Evolutionary conservation across 495 filamentous ascomycete genomes (phyloP).

Genomic region (Collariella sp.): DNA sequence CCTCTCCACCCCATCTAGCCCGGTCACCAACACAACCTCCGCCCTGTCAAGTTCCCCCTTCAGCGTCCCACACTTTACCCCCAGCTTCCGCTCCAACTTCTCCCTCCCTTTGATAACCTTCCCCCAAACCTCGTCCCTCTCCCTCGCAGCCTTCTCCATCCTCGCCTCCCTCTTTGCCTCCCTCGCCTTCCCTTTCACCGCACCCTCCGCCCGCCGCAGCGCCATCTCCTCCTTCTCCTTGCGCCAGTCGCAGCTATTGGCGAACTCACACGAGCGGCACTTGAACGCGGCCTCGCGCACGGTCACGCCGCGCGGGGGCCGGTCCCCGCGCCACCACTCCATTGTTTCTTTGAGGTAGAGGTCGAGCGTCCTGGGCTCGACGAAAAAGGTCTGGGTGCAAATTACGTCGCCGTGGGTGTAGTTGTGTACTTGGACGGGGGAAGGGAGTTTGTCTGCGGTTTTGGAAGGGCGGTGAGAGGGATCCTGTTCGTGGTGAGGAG

Average conservation of each 20-base stretch:
- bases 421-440: no score
- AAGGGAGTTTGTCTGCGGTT: not conserved
- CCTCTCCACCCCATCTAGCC: not conserved
- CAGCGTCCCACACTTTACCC: no score
- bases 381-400: constrained; percentile 59
- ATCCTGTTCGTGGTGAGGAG: no score
- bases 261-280: constrained; percentile 56
- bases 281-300: constrained; percentile 80
- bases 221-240: constrained; percentile 27
- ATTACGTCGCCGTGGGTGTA: constrained; percentile 37
- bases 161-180: no score
- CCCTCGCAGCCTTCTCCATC: not conserved
- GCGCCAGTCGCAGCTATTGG: constrained; percentile 47
- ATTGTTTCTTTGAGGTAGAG: constrained; percentile 60
- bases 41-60: not conserved
- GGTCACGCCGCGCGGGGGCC: constrained; percentile 68
- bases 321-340: constrained; percentile 79
- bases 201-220: constrained; percentile 12
- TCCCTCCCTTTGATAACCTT: not conserved
- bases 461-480: no score
- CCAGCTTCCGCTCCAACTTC: not conserved
- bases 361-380: constrained; percentile 53
- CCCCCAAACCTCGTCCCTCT: not conserved
- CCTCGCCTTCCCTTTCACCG: no score
- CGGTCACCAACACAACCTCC: not conserved